Conservation (phyloP, 352 stramenopile genomes). For the Globisporangium alternatum region DNA sequence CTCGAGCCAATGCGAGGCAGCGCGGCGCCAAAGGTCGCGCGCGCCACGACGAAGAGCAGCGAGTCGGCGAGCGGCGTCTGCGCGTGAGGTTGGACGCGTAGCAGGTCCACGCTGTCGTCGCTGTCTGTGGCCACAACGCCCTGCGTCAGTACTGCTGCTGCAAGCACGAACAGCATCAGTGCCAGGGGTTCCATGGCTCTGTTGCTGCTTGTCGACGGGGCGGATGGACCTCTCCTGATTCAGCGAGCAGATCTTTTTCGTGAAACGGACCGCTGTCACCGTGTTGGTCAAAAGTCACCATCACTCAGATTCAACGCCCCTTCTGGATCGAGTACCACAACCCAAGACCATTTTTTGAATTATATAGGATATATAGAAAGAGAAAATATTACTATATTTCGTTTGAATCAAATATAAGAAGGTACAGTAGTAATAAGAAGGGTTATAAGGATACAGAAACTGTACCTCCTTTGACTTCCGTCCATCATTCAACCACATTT, state of each 20-base stretch:
- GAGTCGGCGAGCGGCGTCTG: conserved; percentile 5
- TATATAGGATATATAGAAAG: too few species aligned
- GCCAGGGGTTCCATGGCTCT: background rate
- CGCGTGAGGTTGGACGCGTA: conserved; percentile 22
- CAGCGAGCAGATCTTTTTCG: background rate
- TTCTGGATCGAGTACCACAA: too few species aligned
- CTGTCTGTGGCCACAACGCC: background rate
- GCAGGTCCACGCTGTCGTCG: conserved; percentile 17
- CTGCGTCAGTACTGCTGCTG: background rate
- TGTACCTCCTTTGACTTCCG: too few species aligned
- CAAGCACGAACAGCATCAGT: conserved; percentile 11
- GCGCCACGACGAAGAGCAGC: conserved; percentile 30
- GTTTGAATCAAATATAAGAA: too few species aligned
- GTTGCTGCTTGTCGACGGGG: background rate
- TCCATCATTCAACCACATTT: background rate
- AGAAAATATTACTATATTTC: too few species aligned
- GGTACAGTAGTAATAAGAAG: too few species aligned
- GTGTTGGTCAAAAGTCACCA: too few species aligned
- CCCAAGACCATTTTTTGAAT: too few species aligned
- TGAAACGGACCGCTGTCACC: background rate
- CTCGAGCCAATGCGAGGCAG: conserved; percentile 16
- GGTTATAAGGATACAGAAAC: too few species aligned
- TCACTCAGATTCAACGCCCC: too few species aligned
- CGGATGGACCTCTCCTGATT: background rate
- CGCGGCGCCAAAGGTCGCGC: conserved; percentile 26